Evolutionary conservation across 805 yeast genomes (phyloP).

Genomic region (Wickerhamomyces xylosicus): DNA sequence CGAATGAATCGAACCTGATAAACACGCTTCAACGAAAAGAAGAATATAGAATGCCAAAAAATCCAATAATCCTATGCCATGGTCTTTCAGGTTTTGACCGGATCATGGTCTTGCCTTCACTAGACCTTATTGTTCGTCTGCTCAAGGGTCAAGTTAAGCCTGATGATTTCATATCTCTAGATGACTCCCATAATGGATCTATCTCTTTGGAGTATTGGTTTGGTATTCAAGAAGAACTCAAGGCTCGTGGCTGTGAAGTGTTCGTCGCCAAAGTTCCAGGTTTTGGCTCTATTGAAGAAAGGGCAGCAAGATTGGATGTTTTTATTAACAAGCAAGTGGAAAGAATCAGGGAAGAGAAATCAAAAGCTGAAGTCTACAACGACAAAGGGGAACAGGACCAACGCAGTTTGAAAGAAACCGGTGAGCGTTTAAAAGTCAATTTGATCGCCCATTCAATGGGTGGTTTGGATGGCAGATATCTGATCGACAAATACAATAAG

Average conservation of each 20-base stretch:
- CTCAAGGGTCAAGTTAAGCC: conserved; percentile 7
- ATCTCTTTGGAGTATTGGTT: conserved; percentile 65
- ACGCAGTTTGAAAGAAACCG: conserved; percentile 9
- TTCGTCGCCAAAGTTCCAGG: conserved; percentile 75
- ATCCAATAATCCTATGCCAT: conserved; percentile 77
- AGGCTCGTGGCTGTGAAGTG: conserved; percentile 54
- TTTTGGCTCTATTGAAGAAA: conserved; percentile 59
- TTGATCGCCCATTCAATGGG: conserved; percentile 92
- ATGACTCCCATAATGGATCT: conserved; percentile 20
- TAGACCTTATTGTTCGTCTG: conserved; percentile 20
- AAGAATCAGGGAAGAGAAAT: conserved; percentile 9
- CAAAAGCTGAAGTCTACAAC: conserved; percentile 18
- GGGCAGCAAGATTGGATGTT: conserved; percentile 49
- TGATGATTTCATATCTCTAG: conserved; percentile 11
- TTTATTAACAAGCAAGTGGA: conserved; percentile 29
- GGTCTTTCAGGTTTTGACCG: conserved; percentile 80
- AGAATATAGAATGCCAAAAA: conserved; percentile 46
- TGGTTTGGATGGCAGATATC: conserved; percentile 74
- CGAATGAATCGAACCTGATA: neutral
- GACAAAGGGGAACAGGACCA: conserved; percentile 4
- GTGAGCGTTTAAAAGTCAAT: conserved; percentile 44
- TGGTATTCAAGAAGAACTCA: conserved; percentile 59
- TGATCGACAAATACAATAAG: conserved; percentile 44
- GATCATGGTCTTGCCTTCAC: conserved; percentile 32
- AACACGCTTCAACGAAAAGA: conserved; percentile 17